Conservation (phyloP, 2,329 filamentous ascomycete species). For the Nothophoma quercina region DNA sequence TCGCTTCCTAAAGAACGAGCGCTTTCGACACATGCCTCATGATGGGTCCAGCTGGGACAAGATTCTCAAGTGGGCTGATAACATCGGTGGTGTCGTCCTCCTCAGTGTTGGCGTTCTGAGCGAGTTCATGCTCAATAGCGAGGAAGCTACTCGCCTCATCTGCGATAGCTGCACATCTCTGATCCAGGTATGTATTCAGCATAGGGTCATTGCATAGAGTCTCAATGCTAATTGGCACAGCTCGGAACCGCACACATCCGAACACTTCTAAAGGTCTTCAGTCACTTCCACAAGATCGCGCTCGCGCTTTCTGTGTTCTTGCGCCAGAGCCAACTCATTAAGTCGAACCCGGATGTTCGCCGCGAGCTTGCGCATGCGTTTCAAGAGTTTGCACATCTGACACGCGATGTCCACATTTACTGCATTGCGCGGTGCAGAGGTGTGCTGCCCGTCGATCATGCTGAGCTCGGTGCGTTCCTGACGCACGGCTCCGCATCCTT, state of each 20-base stretch:
- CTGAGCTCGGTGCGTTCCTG: slow-evolving; percentile 27
- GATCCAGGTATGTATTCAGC: slow-evolving; percentile 49
- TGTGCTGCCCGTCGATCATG: slow-evolving; percentile 2
- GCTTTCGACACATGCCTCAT: slow-evolving; percentile 50
- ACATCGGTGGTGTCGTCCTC: slow-evolving; percentile 47
- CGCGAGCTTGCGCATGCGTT: slow-evolving; percentile 31
- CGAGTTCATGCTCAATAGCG: slow-evolving; percentile 43
- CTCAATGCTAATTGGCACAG: slow-evolving; percentile 5
- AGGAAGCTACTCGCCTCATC: slow-evolving; percentile 51
- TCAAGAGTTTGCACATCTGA: slow-evolving; percentile 27
- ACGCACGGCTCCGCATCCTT: slow-evolving; percentile 17
- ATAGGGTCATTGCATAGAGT: not conserved
- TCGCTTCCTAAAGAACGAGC: slow-evolving; percentile 45
- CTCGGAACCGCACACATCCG: slow-evolving; percentile 26
- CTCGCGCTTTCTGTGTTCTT: slow-evolving; percentile 28
- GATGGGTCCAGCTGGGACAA: slow-evolving; percentile 52
- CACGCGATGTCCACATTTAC: slow-evolving; percentile 19
- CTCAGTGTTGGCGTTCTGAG: slow-evolving; percentile 41
- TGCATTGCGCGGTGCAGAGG: not conserved
- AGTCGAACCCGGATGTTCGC: slow-evolving; percentile 26
- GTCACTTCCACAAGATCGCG: slow-evolving; percentile 30
- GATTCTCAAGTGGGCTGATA: slow-evolving; percentile 53
- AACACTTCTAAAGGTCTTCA: slow-evolving; percentile 27
- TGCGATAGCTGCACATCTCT: slow-evolving; percentile 53
- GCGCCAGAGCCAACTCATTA: slow-evolving; percentile 25